Base-by-base conservation (phyloP, 306 rosid species). In the Herpetospermum pedunculosum region DNA sequence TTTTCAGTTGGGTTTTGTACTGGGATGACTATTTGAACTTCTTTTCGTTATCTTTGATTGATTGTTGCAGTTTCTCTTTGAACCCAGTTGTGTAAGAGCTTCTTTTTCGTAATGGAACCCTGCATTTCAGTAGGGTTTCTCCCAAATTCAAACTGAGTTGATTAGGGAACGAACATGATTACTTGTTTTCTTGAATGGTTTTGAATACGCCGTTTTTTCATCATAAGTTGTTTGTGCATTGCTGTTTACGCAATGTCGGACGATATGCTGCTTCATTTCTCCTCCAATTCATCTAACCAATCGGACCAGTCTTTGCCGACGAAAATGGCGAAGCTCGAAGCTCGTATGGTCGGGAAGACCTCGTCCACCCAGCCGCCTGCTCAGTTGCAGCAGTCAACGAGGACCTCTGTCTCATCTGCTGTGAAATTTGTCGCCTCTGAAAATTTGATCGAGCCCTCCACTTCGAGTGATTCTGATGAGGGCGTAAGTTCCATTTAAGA, bases 261-360 rank as follows among this genome's bases (percentile, higher is more conserved):
- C 75, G 99, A 92, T 75, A 80, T 89, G 96, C 90, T 88, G 21
- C 50, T 86, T n/a, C 99, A 95, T 88, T 92, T 95, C 81, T 90
- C 97, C 3, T 95, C 99, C 72, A 95, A 95, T 80, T 95, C 99
- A 21, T 95, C 96, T 9, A 95, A 95, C 85, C 99, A 89, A 82
- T 95, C 99, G 28, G 99, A 95, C 82, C 97, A 95, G 83, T 92
- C 99, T 71, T 75, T 95, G 65, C 99, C 99, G 59, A 87, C 96
- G 12, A 92, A 92, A 86, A 92, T 95, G 81, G 97, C 97, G 54
- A 95, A 92, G 87, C 87, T 95, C 75, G 99, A 95, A 80, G 97
- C 99, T 87, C 99, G 97, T 41, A 88, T 95, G 99, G 85, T 77
- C 13, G 96, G 99, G 29, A 92, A 92, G 81, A 84, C 86, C 70